Evolutionary conservation across 805 yeast genomes (phyloP).

Genomic region (Saccharomyces eubayanus): DNA sequence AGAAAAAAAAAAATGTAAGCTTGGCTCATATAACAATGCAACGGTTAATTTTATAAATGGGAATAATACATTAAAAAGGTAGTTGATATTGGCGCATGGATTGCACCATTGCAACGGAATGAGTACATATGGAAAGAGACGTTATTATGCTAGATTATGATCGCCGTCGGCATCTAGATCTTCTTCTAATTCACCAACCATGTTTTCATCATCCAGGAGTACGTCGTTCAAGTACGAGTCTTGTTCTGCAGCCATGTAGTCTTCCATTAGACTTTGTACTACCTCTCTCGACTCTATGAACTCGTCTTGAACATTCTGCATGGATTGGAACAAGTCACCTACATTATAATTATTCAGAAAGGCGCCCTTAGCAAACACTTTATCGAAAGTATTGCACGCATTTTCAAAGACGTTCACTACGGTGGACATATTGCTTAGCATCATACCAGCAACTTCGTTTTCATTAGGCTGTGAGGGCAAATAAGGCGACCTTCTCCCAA

Average conservation of each 20-base stretch:
- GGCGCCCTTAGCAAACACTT: slow-evolving; percentile 70
- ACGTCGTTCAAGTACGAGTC: slow-evolving; percentile 37
- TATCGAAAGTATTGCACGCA: slow-evolving; percentile 69
- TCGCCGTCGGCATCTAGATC: slow-evolving; percentile 27
- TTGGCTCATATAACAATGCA: not conserved
- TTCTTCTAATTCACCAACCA: slow-evolving; percentile 21
- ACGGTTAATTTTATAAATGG: not conserved
- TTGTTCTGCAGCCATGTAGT: slow-evolving; percentile 64
- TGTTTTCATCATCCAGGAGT: slow-evolving; percentile 31
- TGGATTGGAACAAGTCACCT: slow-evolving; percentile 30
- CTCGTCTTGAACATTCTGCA: slow-evolving; percentile 41
- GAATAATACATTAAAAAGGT: not conserved
- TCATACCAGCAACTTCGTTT: slow-evolving; percentile 58
- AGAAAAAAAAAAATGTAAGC: not conserved
- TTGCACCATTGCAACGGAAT: not conserved
- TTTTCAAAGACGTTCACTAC: slow-evolving; percentile 58
- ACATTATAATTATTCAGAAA: slow-evolving; percentile 68
- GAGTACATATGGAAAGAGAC: not conserved
- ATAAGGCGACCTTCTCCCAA: slow-evolving; percentile 65
- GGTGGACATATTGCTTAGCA: slow-evolving; percentile 76
- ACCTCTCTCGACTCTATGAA: slow-evolving; percentile 71
- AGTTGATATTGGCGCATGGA: not conserved
- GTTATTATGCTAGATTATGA: slow-evolving; percentile 14
- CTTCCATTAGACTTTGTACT: slow-evolving; percentile 67
- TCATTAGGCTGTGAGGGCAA: slow-evolving; percentile 7